Conservation (phyloP, 768 basidiomycete genomes). For the Kwoniella sp. region DNA sequence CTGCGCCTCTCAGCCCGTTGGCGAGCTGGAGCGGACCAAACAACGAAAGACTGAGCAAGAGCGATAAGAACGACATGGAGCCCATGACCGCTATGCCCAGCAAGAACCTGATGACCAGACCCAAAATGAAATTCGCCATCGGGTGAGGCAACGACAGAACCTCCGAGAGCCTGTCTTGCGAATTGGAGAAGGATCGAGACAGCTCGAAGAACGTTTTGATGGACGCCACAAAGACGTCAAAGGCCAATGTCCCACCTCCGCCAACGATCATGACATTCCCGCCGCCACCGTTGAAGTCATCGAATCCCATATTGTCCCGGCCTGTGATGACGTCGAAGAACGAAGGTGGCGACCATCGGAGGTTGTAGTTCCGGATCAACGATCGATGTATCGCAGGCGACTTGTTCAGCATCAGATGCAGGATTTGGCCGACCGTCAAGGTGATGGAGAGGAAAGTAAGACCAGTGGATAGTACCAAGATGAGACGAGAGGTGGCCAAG, state of each 20-base stretch:
- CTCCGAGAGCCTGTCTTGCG: neutral
- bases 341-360: slow-evolving; percentile 7
- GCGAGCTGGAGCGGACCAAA: slow-evolving; percentile 44
- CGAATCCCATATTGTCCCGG: slow-evolving; percentile 8
- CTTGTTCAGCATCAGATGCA: slow-evolving; percentile 28
- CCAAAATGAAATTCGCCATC: slow-evolving; percentile 15
- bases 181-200: slow-evolving; percentile 15
- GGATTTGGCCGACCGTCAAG: slow-evolving; percentile 35
- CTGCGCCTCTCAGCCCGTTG: slow-evolving; percentile 38
- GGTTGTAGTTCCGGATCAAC: neutral
- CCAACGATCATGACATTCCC: slow-evolving; percentile 30
- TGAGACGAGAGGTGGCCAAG: slow-evolving; percentile 45
- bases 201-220: slow-evolving; percentile 41
- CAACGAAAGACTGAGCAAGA: slow-evolving; percentile 37
- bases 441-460: slow-evolving; percentile 40
- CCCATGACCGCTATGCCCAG: slow-evolving; percentile 46
- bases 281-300: slow-evolving; percentile 11
- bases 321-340: slow-evolving; percentile 17
- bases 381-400: slow-evolving; percentile 22
- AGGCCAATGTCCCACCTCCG: slow-evolving; percentile 37
- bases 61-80: slow-evolving; percentile 41
- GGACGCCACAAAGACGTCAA: slow-evolving; percentile 39
- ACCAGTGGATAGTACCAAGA: slow-evolving; percentile 38
- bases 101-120: slow-evolving; percentile 33
- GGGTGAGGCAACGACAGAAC: neutral